Base-by-base conservation (phyloP, 176 grass and related monocot genomes). In the Pontederia crassipes region DNA sequence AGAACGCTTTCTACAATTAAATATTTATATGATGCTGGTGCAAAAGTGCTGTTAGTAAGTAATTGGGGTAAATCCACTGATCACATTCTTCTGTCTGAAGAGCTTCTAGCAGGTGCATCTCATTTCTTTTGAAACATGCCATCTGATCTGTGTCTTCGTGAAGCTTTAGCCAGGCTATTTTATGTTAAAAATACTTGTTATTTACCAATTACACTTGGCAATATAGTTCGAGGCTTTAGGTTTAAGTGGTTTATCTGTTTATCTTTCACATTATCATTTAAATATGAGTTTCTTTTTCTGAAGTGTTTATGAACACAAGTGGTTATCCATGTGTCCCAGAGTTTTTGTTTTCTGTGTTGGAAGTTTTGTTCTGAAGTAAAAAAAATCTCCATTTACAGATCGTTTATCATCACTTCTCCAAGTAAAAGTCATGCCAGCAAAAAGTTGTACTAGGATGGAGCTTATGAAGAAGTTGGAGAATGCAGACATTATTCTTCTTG, bases 381-480 rank as follows among this genome's bases (percentile, higher is more conserved):
- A 49, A 35, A 32, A 29, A 13, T 45, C n/a, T 26, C 73, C 14
- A 75, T 84, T 71, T 64, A 56, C 81, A 96, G 92, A 85, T 53
- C 71, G 82, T 64, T 63, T 96, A 28, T 87, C 92, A 76, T 78
- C 66, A 28, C 78, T 96, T 82, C 83, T 96, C 75, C 78, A 74
- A 82, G 40, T 80, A 73, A 70, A 79, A 80, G 83, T 96, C 48
- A 52, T 81, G 46, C 66, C 92, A 54, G 48, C 68, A 72, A 76
- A 81, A 66, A 71, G 52, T 65, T 46, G 10, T 11, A 66, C 75
- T 74, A 48, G 63, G 66, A 76, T 79, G 58, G 58, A 48, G 69
- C 61, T 70, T 29, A 76, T 77, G 70, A 62, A 79, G 65, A 52
- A 70, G 12, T 66, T 61, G 61, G 50, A 70, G 78, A 69, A 75